Percentiles rank a stretch among this genome's conserved stretches.
phyloP scores from a whole-genome alignment of 768 basidiomycete species.

The Boletus speciosus region DNA sequence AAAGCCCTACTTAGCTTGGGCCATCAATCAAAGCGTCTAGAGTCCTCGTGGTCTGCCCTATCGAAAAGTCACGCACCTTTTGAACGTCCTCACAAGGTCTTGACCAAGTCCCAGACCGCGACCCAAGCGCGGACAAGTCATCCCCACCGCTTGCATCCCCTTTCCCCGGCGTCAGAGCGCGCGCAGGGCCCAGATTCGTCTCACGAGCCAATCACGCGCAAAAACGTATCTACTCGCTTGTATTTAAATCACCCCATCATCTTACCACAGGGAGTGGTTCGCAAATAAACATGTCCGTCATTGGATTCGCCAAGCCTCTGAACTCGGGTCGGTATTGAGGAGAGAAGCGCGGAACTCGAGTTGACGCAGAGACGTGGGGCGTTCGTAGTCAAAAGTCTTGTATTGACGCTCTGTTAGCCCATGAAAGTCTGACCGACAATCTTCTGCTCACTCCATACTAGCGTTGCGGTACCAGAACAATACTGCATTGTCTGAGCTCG shows the following conservation, averaged over 20 bases:
- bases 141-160: background rate
- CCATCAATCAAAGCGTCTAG: constrained; percentile 4
- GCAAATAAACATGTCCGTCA: background rate
- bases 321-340: background rate
- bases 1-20: constrained; percentile 15
- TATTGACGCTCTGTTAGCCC: background rate
- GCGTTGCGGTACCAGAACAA: too few species aligned
- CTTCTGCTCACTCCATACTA: too few species aligned
- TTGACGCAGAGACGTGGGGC: background rate
- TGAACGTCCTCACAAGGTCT: background rate
- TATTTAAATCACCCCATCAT: constrained; percentile 3
- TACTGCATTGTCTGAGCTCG: background rate
- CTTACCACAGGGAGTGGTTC: background rate
- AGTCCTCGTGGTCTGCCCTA: constrained; percentile 14
- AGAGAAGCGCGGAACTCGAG: background rate
- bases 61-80: background rate
- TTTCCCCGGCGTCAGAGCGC: background rate
- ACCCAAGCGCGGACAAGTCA: background rate
- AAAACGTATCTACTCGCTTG: background rate
- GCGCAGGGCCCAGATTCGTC: background rate
- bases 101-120: background rate
- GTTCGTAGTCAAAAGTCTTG: background rate
- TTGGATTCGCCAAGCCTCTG: background rate
- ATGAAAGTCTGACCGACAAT: background rate
- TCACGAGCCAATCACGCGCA: background rate